These are phyloP conservation scores for Pharus latifolius DNA, from an alignment of 176 grass and related monocot species.

Conservation along the genomic window DNA sequence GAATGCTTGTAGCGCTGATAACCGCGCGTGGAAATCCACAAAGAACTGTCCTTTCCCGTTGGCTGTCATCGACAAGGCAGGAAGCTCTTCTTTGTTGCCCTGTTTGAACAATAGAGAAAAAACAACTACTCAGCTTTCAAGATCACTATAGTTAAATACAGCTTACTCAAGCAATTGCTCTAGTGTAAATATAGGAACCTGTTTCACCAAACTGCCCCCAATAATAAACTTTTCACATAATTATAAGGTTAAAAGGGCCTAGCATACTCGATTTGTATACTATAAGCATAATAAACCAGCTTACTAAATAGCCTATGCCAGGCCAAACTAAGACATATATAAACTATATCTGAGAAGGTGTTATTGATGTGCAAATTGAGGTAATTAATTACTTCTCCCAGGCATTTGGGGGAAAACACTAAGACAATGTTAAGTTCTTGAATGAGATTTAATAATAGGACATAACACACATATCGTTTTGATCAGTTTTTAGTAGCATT, in stretches of 20 bases:
- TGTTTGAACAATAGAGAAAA: constrained; percentile 32
- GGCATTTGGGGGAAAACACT: too few species aligned
- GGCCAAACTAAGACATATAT: background rate
- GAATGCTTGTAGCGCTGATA: constrained; percentile 87
- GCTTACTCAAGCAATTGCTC: background rate
- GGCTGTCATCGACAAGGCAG: constrained; percentile 54
- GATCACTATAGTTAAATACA: background rate
- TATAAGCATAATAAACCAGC: background rate
- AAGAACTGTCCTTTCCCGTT: constrained; percentile 51
- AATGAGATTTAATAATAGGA: too few species aligned
- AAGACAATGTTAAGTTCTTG: too few species aligned
- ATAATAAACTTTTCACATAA: too few species aligned
- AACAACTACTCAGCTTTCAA: background rate
- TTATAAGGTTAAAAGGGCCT: background rate
- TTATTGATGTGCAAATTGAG: background rate
- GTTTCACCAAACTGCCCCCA: too few species aligned
- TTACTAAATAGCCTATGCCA: background rate
- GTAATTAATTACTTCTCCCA: background rate
- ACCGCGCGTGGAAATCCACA: constrained; percentile 74
- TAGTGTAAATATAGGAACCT: too few species aligned
- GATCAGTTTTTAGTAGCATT: background rate
- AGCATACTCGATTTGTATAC: background rate
- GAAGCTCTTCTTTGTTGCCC: constrained; percentile 78
- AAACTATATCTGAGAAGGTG: background rate
- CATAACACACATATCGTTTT: too few species aligned